A percentile compares a stretch with the other conserved stretches of the same genome.
These are phyloP conservation scores for Aspergillus asperescens DNA, from an alignment of 495 filamentous ascomycete genomes.

Conservation along the genomic window DNA sequence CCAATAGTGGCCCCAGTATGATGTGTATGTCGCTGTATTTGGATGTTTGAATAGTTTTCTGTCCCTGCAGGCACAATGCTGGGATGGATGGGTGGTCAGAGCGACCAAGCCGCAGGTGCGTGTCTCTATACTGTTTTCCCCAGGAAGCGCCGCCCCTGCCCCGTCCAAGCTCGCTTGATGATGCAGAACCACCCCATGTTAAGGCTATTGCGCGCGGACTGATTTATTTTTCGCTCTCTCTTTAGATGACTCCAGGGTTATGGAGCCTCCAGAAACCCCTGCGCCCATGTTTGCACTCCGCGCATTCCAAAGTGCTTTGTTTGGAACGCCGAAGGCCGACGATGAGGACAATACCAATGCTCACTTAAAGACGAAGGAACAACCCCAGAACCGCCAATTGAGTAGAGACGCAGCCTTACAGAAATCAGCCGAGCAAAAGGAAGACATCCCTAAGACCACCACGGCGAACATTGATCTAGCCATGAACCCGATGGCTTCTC, in stretches of 20 bases:
- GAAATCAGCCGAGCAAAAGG: conserved; percentile 18
- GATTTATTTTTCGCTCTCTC: conserved; percentile 11
- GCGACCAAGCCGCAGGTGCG: conserved; percentile 26
- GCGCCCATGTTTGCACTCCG: conserved; percentile 91
- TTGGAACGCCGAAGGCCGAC: conserved; percentile 69
- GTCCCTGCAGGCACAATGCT: conserved; percentile 25
- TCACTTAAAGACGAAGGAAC: conserved; percentile 17
- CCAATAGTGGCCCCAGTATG: conserved; percentile 18
- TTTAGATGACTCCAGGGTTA: conserved; percentile 35
- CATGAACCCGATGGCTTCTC: conserved; percentile 46
- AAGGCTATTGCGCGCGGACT: conserved; percentile 17
- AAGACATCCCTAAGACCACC: conserved; percentile 23
- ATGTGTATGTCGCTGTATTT: conserved; percentile 13
- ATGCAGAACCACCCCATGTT: conserved; percentile 5
- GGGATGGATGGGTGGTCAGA: conserved; percentile 29
- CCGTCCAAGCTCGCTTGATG: conserved; percentile 4
- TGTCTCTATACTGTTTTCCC: conserved; percentile 15
- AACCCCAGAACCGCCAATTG: conserved; percentile 18
- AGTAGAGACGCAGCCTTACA: conserved; percentile 22
- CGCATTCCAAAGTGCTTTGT: conserved; percentile 85
- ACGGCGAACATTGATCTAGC: conserved; percentile 24
- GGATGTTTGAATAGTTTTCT: conserved; percentile 12
- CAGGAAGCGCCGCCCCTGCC: conserved; percentile 3
- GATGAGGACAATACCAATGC: conserved; percentile 27
- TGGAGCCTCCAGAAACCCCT: conserved; percentile 81